phyloP scores from a whole-genome alignment of 2,329 filamentous ascomycete genomes.

The Beauveria pseudobassiana region DNA sequence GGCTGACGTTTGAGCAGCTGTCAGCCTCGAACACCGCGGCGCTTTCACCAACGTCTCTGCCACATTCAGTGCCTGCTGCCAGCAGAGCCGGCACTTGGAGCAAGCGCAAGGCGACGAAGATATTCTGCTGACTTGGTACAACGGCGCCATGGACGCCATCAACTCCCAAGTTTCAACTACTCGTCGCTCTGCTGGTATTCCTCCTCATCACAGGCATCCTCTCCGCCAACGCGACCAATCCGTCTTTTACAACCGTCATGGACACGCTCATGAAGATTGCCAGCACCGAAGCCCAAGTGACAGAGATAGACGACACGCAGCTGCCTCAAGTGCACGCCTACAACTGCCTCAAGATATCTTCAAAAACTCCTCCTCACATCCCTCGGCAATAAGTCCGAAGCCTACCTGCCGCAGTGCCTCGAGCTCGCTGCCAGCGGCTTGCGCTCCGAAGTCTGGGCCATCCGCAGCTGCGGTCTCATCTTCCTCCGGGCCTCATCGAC shows the following conservation, averaged over 20 bases:
- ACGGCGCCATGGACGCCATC: constrained; percentile 62
- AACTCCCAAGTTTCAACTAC: constrained; percentile 74
- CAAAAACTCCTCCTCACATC: constrained; percentile 71
- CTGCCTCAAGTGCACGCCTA: constrained; percentile 90
- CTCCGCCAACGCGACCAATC: constrained; percentile 51
- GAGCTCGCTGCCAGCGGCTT: constrained; percentile 74
- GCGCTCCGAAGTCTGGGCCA: constrained; percentile 80
- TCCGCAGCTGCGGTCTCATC: constrained; percentile 87
- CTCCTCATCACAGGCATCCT: constrained; percentile 80
- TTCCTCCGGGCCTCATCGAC: constrained; percentile 78
- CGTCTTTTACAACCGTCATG: constrained; percentile 60
- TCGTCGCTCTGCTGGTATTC: constrained; percentile 83
- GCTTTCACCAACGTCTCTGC: constrained; percentile 90
- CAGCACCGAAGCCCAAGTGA: constrained; percentile 41
- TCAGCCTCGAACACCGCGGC: constrained; percentile 76
- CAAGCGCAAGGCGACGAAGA: constrained; percentile 25
- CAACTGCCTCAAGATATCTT: constrained; percentile 89
- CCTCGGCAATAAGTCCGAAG: constrained; percentile 64
- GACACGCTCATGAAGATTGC: constrained; percentile 54
- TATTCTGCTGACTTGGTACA: constrained; percentile 63
- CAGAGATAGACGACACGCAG: constrained; percentile 55
- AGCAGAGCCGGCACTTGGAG: constrained; percentile 46
- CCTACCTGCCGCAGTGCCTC: constrained; percentile 65
- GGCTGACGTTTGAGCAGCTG: constrained; percentile 73
- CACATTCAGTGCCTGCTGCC: constrained; percentile 77